Conservation (phyloP, 1,284 basidiomycete species). For the Leccinum pseudoinsigne region DNA sequence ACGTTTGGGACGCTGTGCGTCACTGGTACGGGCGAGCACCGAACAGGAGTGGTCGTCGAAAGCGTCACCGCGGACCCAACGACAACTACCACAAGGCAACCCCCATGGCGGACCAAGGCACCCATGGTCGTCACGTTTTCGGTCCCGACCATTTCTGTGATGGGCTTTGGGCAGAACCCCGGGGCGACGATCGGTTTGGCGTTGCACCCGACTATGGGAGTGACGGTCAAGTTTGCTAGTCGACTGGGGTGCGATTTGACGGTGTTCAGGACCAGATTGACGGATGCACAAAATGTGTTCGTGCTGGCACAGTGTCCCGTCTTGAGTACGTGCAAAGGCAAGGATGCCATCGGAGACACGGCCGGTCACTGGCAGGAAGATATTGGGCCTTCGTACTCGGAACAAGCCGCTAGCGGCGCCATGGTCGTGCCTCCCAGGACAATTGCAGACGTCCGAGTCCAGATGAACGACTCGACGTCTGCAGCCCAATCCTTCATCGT, state of each 20-base stretch:
- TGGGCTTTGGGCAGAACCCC: conserved; percentile 18
- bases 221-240: conserved; percentile 6
- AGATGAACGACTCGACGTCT: conserved; percentile 16
- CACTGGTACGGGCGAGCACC: conserved; percentile 22
- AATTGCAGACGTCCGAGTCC: not conserved
- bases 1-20: conserved; percentile 37
- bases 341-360: not conserved
- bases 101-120: conserved; percentile 32
- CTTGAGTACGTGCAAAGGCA: not conserved
- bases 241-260: conserved; percentile 28
- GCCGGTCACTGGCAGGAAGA: conserved; percentile 12
- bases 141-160: conserved; percentile 34
- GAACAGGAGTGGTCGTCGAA: conserved; percentile 28
- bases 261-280: conserved; percentile 33
- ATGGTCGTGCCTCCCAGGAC: not conserved
- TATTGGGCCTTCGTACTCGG: not conserved
- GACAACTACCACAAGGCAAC: not conserved
- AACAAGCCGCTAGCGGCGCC: not conserved
- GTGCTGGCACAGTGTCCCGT: conserved; percentile 25
- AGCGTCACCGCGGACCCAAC: conserved; percentile 20
- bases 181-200: conserved; percentile 27
- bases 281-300: conserved; percentile 34
- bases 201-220: conserved; percentile 26
- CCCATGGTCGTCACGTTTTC: conserved; percentile 41
- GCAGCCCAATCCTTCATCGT: conserved; percentile 15